Conservation (phyloP, 1,139 yeast genomes). For the Debaryomycetaceae sp. region DNA sequence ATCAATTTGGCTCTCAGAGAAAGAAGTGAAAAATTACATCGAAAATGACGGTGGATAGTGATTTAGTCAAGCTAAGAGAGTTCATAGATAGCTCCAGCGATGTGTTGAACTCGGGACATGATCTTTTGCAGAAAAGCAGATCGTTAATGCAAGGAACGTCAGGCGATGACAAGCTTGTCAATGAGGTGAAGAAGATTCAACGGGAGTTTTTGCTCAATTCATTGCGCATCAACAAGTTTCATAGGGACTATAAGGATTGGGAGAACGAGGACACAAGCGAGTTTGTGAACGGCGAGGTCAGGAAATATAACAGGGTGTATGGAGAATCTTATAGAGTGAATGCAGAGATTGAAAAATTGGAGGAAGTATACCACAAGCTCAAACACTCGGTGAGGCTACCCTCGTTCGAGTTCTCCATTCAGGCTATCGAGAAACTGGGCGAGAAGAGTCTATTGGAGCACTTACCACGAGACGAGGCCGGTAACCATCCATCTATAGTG, state of each 20-base stretch:
- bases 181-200: constrained; percentile 10
- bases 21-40: not conserved
- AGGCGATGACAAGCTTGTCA: constrained; percentile 5
- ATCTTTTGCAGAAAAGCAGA: constrained; percentile 1
- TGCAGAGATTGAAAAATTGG: constrained; percentile 19
- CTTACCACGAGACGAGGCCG: constrained; percentile 11
- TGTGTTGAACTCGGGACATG: constrained; percentile 13
- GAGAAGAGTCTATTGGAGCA: constrained; percentile 16
- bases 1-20: not conserved
- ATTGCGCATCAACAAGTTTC: constrained; percentile 29
- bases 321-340: constrained; percentile 30
- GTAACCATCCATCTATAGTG: constrained; percentile 15
- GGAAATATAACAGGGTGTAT: constrained; percentile 26
- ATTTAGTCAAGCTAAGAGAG: constrained; percentile 1
- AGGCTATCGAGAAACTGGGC: constrained; percentile 25
- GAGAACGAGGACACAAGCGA: constrained; percentile 16
- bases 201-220: constrained; percentile 32
- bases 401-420: constrained; percentile 24
- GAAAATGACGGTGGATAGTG: constrained; percentile 2
- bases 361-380: constrained; percentile 22
- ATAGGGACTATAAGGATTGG: constrained; percentile 31
- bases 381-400: constrained; percentile 27
- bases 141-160: constrained; percentile 1
- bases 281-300: constrained; percentile 23
- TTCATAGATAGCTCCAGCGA: constrained; percentile 6